These are phyloP conservation scores for Zygotorulaspora sp. DNA, from an alignment of 805 yeast genomes.

Conservation along the genomic window DNA sequence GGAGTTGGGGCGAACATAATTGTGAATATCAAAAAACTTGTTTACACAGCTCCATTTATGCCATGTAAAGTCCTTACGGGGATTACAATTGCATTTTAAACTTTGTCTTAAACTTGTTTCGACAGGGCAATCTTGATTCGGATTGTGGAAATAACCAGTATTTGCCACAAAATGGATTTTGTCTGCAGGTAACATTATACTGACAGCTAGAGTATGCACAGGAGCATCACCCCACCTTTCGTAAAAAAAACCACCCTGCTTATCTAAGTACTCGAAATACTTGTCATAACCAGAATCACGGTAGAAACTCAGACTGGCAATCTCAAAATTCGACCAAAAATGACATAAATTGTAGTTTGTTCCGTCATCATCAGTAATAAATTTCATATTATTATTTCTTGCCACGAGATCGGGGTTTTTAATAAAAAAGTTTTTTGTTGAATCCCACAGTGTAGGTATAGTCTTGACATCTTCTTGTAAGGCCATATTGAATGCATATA, in stretches of 20 bases:
- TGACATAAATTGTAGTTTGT: conserved; percentile 76
- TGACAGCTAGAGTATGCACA: conserved; percentile 80
- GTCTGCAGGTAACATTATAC: conserved; percentile 59
- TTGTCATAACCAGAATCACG: conserved; percentile 56
- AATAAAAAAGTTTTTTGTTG: conserved; percentile 59
- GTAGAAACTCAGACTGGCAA: conserved; percentile 76
- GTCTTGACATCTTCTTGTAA: conserved; percentile 76
- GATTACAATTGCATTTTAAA: conserved; percentile 57
- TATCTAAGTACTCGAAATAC: conserved; percentile 66
- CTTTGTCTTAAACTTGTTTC: conserved; percentile 37
- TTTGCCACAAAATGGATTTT: conserved; percentile 89
- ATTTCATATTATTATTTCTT: conserved; percentile 60
- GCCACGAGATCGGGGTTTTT: conserved; percentile 35
- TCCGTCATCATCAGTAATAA: conserved; percentile 51
- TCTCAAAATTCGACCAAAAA: conserved; percentile 92
- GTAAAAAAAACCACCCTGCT: conserved; percentile 73
- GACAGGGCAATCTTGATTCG: conserved; percentile 76
- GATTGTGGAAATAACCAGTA: conserved; percentile 82
- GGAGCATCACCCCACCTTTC: conserved; percentile 99
- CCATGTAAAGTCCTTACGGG: conserved; percentile 61
- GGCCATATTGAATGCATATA: conserved; percentile 80
- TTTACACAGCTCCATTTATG: conserved; percentile 57
- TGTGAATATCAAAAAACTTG: conserved; percentile 40
- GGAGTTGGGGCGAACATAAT: conserved; percentile 12
- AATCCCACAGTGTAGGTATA: conserved; percentile 72